Evolutionary conservation across 352 stramenopile species (phyloP).

Genomic region (Poterioochromonas sp.): DNA sequence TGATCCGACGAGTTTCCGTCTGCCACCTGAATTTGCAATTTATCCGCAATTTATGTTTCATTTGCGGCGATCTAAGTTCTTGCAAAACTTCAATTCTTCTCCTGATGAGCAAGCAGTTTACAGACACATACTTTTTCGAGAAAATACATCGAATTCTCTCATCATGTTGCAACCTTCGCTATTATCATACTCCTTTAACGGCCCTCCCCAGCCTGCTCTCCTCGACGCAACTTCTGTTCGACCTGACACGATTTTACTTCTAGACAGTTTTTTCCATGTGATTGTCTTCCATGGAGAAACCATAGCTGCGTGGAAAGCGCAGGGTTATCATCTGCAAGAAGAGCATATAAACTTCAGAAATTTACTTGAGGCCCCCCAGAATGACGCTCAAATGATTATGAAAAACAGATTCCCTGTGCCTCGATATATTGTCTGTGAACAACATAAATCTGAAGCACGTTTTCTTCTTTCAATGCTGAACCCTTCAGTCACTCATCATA

Average conservation of each 20-base stretch:
- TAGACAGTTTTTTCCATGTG: conserved; percentile 99
- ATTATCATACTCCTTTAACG: conserved; percentile 87
- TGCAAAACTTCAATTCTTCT: conserved; percentile 95
- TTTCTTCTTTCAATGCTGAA: conserved; percentile 99
- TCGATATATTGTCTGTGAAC: conserved; percentile 97
- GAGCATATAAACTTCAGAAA: conserved; percentile 96
- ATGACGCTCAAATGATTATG: conserved; percentile 97
- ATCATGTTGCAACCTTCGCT: conserved; percentile 99
- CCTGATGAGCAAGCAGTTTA: conserved; percentile 97
- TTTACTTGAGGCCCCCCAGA: conserved; percentile 90
- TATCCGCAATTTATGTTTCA: conserved; percentile 99
- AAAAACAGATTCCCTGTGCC: conserved; percentile 95
- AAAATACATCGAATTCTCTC: conserved; percentile 94
- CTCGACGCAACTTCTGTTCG: conserved; percentile 77
- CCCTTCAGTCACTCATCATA: conserved; percentile 58
- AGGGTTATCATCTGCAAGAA: conserved; percentile 81
- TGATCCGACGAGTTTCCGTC: conserved; percentile 87
- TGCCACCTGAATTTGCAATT: conserved; percentile 93
- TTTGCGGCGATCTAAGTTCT: conserved; percentile 93
- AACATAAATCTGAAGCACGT: conserved; percentile 96
- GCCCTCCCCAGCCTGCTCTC: conserved; percentile 60
- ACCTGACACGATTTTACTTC: conserved; percentile 93
- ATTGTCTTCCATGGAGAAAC: conserved; percentile 99
- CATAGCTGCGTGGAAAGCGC: conserved; percentile 94
- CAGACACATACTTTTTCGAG: conserved; percentile 79